Evolutionary conservation across 2,329 filamentous ascomycete species (phyloP).

Genomic region (Paecilomyces variotii): DNA sequence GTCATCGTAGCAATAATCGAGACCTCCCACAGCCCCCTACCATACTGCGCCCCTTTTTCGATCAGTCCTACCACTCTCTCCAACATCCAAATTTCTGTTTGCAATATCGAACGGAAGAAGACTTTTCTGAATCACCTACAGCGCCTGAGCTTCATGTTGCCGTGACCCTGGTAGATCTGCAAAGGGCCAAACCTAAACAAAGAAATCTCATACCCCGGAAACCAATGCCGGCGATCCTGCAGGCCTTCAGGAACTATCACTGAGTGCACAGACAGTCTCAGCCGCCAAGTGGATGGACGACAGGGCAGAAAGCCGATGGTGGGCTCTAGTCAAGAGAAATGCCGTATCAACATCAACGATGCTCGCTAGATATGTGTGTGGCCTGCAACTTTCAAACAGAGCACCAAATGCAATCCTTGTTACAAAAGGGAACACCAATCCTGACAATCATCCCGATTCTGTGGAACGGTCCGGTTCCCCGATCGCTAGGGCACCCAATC

Average conservation of each 20-base stretch:
- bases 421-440: neutral
- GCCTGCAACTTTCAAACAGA: constrained; percentile 9
- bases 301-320: neutral
- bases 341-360: neutral
- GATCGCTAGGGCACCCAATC: constrained; percentile 1
- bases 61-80: neutral
- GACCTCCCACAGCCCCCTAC: neutral
- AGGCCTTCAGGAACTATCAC: neutral
- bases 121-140: neutral
- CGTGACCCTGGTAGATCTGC: neutral
- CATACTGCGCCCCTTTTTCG: neutral
- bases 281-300: neutral
- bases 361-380: constrained; percentile 2
- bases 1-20: neutral
- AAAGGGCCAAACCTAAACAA: neutral
- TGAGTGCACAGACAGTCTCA: neutral
- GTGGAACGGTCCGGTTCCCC: neutral
- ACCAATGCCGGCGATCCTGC: neutral
- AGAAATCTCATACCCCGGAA: neutral
- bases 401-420: constrained; percentile 9
- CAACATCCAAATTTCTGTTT: neutral
- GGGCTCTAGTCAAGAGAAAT: neutral
- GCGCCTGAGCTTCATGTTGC: neutral
- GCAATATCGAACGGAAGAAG: neutral
- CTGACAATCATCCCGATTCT: neutral